Evolutionary conservation across 2,329 filamentous ascomycete species (phyloP).

Genomic region (Paecilomyces niveus): DNA sequence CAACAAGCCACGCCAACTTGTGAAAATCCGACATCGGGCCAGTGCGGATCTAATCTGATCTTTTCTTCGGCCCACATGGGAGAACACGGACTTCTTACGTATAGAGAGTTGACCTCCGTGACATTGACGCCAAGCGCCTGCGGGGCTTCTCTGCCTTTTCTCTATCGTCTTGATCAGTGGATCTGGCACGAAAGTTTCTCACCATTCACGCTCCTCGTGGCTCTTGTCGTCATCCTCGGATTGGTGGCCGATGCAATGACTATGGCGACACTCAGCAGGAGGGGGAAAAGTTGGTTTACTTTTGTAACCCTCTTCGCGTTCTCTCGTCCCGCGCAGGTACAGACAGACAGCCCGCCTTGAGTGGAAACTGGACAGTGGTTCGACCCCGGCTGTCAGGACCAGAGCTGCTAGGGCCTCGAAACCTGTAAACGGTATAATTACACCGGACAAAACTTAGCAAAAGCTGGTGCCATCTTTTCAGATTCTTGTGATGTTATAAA

Average conservation of each 20-base stretch:
- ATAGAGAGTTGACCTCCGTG: not conserved
- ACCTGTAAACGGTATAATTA: not conserved
- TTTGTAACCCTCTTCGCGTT: not conserved
- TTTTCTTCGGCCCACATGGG: not conserved
- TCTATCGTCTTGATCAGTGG: not conserved
- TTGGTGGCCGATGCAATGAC: not conserved
- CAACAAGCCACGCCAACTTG: not conserved
- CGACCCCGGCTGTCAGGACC: conserved; percentile 11
- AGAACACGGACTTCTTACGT: not conserved
- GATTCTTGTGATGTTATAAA: not conserved
- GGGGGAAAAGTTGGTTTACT: not conserved
- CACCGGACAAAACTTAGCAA: not conserved
- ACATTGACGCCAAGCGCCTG: conserved; percentile 1
- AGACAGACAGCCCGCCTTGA: not conserved
- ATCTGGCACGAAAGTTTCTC: not conserved
- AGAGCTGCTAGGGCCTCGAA: not conserved
- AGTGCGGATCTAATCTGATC: conserved; percentile 13
- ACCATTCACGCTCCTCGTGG: not conserved
- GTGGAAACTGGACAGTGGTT: not conserved
- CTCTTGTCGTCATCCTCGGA: not conserved
- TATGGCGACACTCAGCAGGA: not conserved
- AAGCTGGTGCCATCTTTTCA: not conserved
- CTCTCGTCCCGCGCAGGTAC: not conserved
- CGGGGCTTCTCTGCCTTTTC: not conserved
- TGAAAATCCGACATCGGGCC: conserved; percentile 3